Evolutionary conservation across 2,329 filamentous ascomycete species (phyloP), one percentile per base, ranked within the genome.

Genomic region (Aspergillus sp.): DNA sequence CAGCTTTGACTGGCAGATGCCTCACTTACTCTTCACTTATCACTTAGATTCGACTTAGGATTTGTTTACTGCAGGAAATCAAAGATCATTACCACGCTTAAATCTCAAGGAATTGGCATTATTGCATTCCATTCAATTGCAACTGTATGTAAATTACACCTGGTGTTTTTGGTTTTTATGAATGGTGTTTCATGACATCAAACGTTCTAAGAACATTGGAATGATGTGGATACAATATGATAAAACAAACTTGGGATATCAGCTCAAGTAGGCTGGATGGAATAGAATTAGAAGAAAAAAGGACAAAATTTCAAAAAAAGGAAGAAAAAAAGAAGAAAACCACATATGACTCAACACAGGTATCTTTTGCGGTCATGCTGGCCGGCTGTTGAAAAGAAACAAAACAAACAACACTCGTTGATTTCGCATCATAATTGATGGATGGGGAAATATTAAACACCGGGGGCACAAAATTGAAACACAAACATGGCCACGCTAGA

Each of bases 281-380:
- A 27, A 11, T 30, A 41, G 29, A 36, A 47, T 40, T 27, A 42
- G 44, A 37, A 44, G 45, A 50, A 30, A 40, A 47, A 42, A 40
- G 46, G 40, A 47, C 46, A 40, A 51, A 42, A 49, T 52, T 44
- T 34, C 28, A 43, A 48, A 50, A 37, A 37, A 42, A 44, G 37
- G 42, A 31, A 41, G 27, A 41, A 49, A 47, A 43, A 43, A 33
- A 43, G 40, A 31, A 52, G 42, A 44, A 46, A 40, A 49, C 43
- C 45, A 50, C 44, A 37, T 42, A 28, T 45, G 50, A 61, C 52
- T 57, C 50, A 54, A 56, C 55, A 58, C 52, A 61, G 60, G 55
- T 62, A 62, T 62, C 61, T 58, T 61, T 46, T 32, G 51, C 57
- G 59, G 56, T 56, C 60, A 53, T 54, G 50, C 49, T 49, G 54